Evolutionary conservation across 2,329 filamentous ascomycete genomes (phyloP).

Genomic region (Xylaria polymorpha): DNA sequence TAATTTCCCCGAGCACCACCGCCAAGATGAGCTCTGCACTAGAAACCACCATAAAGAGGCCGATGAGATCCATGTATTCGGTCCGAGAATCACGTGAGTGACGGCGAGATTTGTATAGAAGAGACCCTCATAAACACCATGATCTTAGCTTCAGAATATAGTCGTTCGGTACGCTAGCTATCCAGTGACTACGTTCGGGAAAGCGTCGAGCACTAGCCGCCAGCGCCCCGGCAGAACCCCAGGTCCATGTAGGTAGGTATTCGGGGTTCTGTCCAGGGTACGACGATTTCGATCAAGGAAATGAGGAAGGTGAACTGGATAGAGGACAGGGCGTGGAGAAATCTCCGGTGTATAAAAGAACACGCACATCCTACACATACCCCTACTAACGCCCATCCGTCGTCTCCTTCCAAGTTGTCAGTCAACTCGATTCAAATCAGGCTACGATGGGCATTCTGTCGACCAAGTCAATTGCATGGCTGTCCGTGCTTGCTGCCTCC

Average conservation of each 20-base stretch:
- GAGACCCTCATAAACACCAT: neutral
- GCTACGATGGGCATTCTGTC: constrained; percentile 34
- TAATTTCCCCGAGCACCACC: constrained; percentile 17
- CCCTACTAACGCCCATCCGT: constrained; percentile 4
- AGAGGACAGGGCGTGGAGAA: constrained; percentile 16
- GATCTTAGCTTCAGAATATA: neutral
- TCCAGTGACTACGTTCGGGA: neutral
- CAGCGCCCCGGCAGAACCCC: neutral
- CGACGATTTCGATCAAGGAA: neutral
- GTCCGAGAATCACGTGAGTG: constrained; percentile 28
- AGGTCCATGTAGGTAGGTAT: neutral
- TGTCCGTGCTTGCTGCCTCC: constrained; percentile 34
- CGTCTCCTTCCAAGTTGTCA: neutral
- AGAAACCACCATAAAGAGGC: constrained; percentile 17
- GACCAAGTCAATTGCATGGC: constrained; percentile 28
- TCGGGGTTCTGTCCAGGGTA: neutral
- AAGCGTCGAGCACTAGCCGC: constrained; percentile 21
- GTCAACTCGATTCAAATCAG: constrained; percentile 12
- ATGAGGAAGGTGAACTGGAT: constrained; percentile 7
- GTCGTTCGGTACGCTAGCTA: constrained; percentile 16
- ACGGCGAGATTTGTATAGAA: neutral
- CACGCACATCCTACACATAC: neutral
- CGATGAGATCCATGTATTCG: constrained; percentile 34
- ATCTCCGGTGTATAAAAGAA: constrained; percentile 20
- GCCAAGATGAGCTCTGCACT: constrained; percentile 29